These are phyloP conservation scores for Hypoxylon sp. DNA, from an alignment of 2,329 filamentous ascomycete genomes.

Conservation along the genomic window DNA sequence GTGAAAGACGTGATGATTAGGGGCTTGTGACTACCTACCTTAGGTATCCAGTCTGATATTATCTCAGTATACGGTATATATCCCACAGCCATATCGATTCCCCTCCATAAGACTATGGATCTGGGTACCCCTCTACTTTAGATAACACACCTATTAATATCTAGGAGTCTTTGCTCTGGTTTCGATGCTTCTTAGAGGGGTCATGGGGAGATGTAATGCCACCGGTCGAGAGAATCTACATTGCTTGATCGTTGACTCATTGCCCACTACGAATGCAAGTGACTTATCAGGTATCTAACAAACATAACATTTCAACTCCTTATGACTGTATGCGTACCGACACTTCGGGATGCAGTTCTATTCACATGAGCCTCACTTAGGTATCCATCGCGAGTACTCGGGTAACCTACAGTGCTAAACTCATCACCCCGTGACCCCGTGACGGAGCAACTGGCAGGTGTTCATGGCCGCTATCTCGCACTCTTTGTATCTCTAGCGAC, in stretches of 20 bases:
- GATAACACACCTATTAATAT: neutral
- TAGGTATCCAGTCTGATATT: neutral
- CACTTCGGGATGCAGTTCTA: neutral
- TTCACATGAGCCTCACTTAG: neutral
- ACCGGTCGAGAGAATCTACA: neutral
- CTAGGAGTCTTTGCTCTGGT: neutral
- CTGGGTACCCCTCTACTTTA: neutral
- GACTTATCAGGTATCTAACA: neutral
- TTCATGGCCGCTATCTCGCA: too few relatives aligned
- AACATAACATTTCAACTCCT: neutral
- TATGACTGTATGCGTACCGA: neutral
- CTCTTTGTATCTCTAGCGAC: too few relatives aligned
- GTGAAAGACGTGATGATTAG: neutral
- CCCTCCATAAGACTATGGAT: neutral
- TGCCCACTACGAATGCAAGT: neutral
- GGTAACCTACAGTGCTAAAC: neutral
- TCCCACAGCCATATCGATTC: neutral
- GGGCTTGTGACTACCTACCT: neutral
- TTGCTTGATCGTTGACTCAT: conserved; percentile 8
- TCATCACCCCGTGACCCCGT: neutral
- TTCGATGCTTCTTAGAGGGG: neutral
- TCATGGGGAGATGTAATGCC: neutral
- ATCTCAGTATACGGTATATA: neutral
- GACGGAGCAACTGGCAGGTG: neutral
- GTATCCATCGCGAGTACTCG: neutral